Conservation (phyloP, 2,329 filamentous ascomycete genomes). For the Raffaelea arxii region DNA sequence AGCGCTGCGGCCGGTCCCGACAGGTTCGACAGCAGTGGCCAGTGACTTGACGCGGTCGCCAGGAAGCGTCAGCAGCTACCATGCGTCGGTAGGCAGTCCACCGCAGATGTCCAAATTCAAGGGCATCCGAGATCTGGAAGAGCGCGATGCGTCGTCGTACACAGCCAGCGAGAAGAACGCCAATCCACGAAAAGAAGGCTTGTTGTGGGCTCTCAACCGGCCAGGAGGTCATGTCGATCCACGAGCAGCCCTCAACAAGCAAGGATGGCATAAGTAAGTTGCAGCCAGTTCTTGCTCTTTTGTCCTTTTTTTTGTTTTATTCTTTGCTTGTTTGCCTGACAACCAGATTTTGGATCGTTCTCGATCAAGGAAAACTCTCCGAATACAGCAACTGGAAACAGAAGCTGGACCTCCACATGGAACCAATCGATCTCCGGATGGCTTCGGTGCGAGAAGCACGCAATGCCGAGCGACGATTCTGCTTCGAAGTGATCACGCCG, state of each 20-base stretch:
- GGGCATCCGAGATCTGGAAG: conserved; percentile 85
- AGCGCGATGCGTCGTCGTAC: conserved; percentile 54
- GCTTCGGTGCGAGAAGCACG: conserved; percentile 93
- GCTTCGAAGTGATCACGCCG: conserved; percentile 96
- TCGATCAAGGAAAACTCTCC: conserved; percentile 91
- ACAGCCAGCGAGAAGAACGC: conserved; percentile 46
- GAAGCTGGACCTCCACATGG: conserved; percentile 91
- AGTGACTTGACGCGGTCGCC: conserved; percentile 47
- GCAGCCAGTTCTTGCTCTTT: background rate
- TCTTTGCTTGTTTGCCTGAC: background rate
- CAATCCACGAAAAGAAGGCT: conserved; percentile 79
- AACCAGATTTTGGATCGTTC: conserved; percentile 87
- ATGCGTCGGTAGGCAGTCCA: conserved; percentile 36
- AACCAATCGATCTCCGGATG: conserved; percentile 93
- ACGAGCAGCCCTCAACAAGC: conserved; percentile 78
- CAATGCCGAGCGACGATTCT: conserved; percentile 89
- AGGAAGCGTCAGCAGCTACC: conserved; percentile 39
- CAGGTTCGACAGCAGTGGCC: conserved; percentile 25
- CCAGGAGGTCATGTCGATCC: conserved; percentile 93
- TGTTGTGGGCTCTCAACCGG: conserved; percentile 88
- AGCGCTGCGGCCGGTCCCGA: conserved; percentile 46
- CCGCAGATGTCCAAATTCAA: conserved; percentile 60
- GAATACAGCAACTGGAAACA: conserved; percentile 99
- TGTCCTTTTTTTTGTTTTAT: background rate
- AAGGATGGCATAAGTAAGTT: conserved; percentile 95